A percentile compares a stretch with the other conserved stretches of the same genome.
phyloP scores from a whole-genome alignment of 1,139 yeast genomes.

The Nematodospora anomalae region DNA sequence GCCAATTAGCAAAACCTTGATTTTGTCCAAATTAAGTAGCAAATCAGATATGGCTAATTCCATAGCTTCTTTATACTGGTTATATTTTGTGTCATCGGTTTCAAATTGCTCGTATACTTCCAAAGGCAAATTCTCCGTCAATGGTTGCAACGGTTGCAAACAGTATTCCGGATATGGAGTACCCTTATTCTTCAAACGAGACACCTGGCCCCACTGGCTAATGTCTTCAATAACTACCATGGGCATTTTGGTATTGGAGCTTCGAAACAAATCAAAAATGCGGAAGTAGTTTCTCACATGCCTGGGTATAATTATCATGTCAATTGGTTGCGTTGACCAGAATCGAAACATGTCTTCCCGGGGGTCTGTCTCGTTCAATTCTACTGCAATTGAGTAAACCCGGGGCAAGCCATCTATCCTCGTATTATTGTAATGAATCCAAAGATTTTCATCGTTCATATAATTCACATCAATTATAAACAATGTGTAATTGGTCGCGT shows the following conservation, averaged over 20 bases:
- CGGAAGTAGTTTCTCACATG: neutral
- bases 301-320: conserved; percentile 4
- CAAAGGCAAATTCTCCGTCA: conserved; percentile 54
- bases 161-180: conserved; percentile 8
- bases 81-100: conserved; percentile 65
- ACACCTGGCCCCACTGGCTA: neutral
- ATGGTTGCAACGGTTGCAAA: conserved; percentile 67
- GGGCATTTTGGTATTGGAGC: conserved; percentile 4
- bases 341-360: conserved; percentile 1
- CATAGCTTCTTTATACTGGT: conserved; percentile 66
- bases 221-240: conserved; percentile 6
- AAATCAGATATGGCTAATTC: conserved; percentile 49
- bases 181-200: neutral
- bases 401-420: neutral
- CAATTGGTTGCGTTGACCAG: conserved; percentile 10
- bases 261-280: conserved; percentile 3
- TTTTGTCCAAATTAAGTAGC: neutral
- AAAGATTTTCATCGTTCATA: neutral
- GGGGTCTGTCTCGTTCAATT: neutral
- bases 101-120: conserved; percentile 70
- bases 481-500: neutral
- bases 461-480: neutral
- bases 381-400: neutral
- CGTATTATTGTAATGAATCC: neutral
- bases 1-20: conserved; percentile 63